Percentiles rank a stretch among this genome's conserved stretches.
phyloP scores from a whole-genome alignment of 1,284 basidiomycete genomes.

The Pisolithus thermaeus region DNA sequence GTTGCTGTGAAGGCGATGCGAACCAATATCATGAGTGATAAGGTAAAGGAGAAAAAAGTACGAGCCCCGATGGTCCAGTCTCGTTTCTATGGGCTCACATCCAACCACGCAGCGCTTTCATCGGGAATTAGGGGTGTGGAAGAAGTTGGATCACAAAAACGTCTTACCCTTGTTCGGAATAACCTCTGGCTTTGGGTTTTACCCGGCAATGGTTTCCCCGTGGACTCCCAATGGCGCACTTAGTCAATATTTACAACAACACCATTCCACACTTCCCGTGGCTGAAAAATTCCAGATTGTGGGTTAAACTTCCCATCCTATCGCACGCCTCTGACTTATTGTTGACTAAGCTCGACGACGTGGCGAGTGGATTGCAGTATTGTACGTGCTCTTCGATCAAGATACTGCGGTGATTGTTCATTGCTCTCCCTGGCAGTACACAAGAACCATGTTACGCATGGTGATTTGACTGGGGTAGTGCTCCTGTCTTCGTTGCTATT shows the following conservation, averaged over 20 bases:
- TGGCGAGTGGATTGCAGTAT: background rate
- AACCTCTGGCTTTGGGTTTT: conserved; percentile 2
- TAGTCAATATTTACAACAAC: background rate
- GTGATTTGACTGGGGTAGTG: conserved; percentile 4
- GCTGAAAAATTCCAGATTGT: background rate
- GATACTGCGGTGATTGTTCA: background rate
- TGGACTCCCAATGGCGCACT: conserved; percentile 6
- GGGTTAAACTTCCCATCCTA: background rate
- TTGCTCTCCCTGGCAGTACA: conserved; percentile 4
- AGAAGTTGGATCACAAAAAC: conserved; percentile 2
- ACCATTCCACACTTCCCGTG: background rate
- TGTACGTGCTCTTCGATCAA: background rate
- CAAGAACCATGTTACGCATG: conserved; percentile 3
- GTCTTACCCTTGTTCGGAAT: conserved; percentile 5
- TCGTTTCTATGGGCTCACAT: background rate
- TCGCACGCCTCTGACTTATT: background rate
- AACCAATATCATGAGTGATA: background rate
- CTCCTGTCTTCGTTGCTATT: too few relatives aligned
- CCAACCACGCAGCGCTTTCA: background rate
- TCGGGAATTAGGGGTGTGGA: conserved; percentile 5
- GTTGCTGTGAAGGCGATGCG: background rate
- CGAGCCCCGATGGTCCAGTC: background rate
- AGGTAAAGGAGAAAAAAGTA: background rate
- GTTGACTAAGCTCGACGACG: background rate
- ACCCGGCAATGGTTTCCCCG: conserved; percentile 4